Conservation (phyloP, 2,329 filamentous ascomycete genomes). For the Aspergillus sp. region DNA sequence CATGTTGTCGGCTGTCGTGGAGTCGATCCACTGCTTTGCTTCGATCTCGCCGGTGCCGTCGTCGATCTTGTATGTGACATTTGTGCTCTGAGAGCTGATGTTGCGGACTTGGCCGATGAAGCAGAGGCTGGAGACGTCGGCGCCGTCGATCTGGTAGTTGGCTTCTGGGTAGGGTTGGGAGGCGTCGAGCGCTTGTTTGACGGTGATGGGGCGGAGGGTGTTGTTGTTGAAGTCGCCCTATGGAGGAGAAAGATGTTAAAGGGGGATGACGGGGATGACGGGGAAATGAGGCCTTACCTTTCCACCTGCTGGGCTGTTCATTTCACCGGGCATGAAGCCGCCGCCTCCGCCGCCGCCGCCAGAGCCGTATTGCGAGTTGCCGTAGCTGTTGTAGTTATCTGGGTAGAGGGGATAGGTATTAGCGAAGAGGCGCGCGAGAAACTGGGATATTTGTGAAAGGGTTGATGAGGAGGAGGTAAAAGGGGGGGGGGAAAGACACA, state of each 20-base stretch:
- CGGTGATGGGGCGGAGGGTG: constrained; percentile 86
- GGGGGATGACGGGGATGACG: neutral
- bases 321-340: constrained; percentile 58
- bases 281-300: constrained; percentile 31
- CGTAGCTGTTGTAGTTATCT: constrained; percentile 47
- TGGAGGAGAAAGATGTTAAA: neutral
- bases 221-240: constrained; percentile 66
- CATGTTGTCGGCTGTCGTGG: constrained; percentile 45
- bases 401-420: neutral
- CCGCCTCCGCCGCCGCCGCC: constrained; percentile 57
- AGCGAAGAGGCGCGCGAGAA: neutral
- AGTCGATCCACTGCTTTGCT: constrained; percentile 54
- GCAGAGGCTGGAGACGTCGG: constrained; percentile 71
- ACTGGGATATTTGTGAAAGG: neutral
- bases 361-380: constrained; percentile 45
- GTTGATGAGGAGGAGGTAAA: no score
- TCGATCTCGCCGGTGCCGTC: constrained; percentile 93
- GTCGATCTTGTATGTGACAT: constrained; percentile 89
- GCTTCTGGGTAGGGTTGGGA: constrained; percentile 71
- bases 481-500: constrained; percentile 10
- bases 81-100: constrained; percentile 82
- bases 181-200: constrained; percentile 89
- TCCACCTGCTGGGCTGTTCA: constrained; percentile 48
- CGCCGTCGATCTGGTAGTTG: constrained; percentile 80
- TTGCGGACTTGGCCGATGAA: constrained; percentile 89